Base-by-base conservation (phyloP, 2,329 filamentous ascomycete genomes). In the Aspergillus tamarii region DNA sequence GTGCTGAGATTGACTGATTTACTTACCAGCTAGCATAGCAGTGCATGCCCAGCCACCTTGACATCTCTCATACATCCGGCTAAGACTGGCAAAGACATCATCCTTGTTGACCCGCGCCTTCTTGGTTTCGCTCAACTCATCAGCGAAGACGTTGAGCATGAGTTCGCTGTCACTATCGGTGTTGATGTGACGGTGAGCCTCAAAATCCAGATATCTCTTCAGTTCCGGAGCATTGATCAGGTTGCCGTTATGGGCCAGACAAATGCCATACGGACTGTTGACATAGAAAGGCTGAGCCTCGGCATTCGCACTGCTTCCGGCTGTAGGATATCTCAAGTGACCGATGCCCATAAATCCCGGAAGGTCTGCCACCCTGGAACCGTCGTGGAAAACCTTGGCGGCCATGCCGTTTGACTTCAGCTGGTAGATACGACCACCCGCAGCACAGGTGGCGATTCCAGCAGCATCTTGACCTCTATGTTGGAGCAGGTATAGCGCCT, bases 201-300 rank as follows among this genome's bases (percentile, higher is more conserved):
- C 90, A 67, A 89, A 82, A 72, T 96, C 92, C 56, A 96, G 84
- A 74, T 89, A 92, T 65, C 83, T 80, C 76, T 87, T 88, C 55
- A 96, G 83, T 59, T 91, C 88, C 2, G 84, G 84, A 6, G 89
- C 87, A 74, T 96, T 93, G 82, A 96, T 91, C 54, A 97, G 84
- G 79, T 97, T 97, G 64, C 94, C 93, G 74, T 97, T 97, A 80
- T 95, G 90, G 26, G 89, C 87, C 75, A 95, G 86, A 73, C 86
- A 91, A 71, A 96, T 90, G 55, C 93, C 93, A 74, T 93, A 95
- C 1, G 92, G 92, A 63, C 86, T 87, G 82, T 96, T 96, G 72
- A 95, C 92, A 75, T 95, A 97, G 78, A 97, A 96, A 0, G 94
- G 94, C 79, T 97, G 93, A 12, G 92, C 92, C 79, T 97, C 93